Base-by-base conservation (phyloP, 108 stramenopile genomes). In the Pseudonitzschia multiseries region DNA sequence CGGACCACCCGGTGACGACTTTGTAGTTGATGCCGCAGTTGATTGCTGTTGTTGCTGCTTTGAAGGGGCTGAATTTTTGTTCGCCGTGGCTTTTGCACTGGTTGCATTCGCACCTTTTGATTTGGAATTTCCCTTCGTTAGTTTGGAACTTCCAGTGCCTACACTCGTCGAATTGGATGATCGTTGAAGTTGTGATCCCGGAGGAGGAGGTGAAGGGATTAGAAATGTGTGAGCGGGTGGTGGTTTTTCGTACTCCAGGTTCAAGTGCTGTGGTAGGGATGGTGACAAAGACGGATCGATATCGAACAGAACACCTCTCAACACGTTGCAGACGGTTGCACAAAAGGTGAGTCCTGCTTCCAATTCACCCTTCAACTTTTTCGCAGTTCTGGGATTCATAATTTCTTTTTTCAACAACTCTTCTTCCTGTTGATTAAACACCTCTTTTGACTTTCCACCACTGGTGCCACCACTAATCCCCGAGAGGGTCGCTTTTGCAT, bases 301-400 rank as follows among this genome's bases (percentile, higher is more conserved):
- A 26, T 93, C 89, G 26, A 66, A 57, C 62, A 93, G 65, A 44
- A 89, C 78, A 26, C 75, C 68, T 22, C 81, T 76, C 28, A 90
- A 69, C 17, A 85, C 75, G 43, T 80, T 82, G 54, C 87, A 77
- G 68, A 93, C 66, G 40, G 80, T 65, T 13, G 77, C 82, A 71
- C 89, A 89, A 73, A 77, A 93, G 32, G 84, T 71, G 27, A 89
- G 28, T 0, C 89, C 89, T 8, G 77, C 73, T 40, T 83, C 85
- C 76, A 93, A 50, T 65, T 91, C 89, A 4, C 76, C 17, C 59
- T 86, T 81, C 63, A 93, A 66, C 67, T 87, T 88, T 68, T 91
- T 91, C 43, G 83, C 93, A 6, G 89, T 84, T 43, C 86, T 61
- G 12, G 83, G 78, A 73, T 91, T 89, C 76, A 91, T 87, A 12